Evolutionary conservation across 2,329 filamentous ascomycete species (phyloP), one percentile per base, ranked within the genome.

Genomic region (Nigrospora sphaerica): DNA sequence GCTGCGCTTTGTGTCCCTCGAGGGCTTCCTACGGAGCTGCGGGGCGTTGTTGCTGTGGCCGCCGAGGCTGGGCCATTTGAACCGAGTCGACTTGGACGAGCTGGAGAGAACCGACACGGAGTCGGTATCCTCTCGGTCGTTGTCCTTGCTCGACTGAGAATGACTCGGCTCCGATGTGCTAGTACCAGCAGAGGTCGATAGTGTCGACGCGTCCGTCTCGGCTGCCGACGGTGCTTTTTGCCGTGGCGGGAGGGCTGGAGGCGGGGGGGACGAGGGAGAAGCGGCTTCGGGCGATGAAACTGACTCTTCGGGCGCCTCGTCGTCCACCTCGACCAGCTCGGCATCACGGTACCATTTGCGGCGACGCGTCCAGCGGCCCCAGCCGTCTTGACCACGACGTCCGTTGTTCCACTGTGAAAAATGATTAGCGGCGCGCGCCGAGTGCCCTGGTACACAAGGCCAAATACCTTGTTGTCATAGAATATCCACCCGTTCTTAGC

Each of bases 271-370:
- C 37, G 47, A 49, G 39, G 35, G 59, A 58, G 50, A 53, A 54
- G 57, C 62, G 50, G 63, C 62, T 36, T 70, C 64, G 38, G 70
- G 67, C 47, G 69, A 58, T 13, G 69, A 59, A 42, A 71, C 67
- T 31, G 70, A 62, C 50, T 73, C 71, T 1, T 32, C 39, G 4
- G 55, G 48, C 1, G 61, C 57, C 4, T 52, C 59, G 6, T 62
- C 62, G 17, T 71, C 67, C 11, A 85, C 70, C 61, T 98, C 93
- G 32, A 96, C 88, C 4, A 98, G 78, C 68, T 98, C 93, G 11
- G 93, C 93, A 61, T 97, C 93, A 35, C 93, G 86, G 61, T 89
- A 93, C 93, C 93, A 98, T 68, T 97, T 96, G 51, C 93, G 74
- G 18, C 93, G 81, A 13, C 93, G 81, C 0, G 93, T 98, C 75